A percentile compares a stretch with the other conserved stretches of the same genome.
phyloP scores from a whole-genome alignment of 345 rosid genomes.

The Brassica nigra region DNA sequence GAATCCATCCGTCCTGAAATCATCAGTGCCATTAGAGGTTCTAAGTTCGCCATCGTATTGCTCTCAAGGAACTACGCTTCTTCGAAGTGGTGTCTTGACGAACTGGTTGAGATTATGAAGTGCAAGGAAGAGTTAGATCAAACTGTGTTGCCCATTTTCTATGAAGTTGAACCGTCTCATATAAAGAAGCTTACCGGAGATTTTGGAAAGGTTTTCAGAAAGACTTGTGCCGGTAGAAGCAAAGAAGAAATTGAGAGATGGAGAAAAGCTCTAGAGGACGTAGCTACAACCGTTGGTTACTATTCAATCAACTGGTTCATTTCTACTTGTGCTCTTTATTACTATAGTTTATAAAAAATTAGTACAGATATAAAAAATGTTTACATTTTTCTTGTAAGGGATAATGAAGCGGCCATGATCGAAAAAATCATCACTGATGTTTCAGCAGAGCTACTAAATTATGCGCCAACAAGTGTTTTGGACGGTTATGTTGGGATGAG shows the following conservation, averaged over 20 bases:
- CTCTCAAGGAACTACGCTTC: neutral
- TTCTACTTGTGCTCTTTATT: neutral
- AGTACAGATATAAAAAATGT: neutral
- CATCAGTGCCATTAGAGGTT: neutral
- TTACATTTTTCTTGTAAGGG: neutral
- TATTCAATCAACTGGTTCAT: neutral
- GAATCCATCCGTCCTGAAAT: neutral
- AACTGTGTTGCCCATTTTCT: neutral
- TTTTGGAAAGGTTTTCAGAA: neutral
- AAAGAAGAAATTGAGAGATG: neutral
- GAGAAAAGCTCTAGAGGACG: neutral
- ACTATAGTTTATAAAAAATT: neutral
- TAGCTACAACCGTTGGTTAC: conserved; percentile 5
- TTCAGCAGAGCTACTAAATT: neutral
- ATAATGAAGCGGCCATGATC: conserved; percentile 22
- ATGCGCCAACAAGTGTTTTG: neutral
- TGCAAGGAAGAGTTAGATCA: neutral
- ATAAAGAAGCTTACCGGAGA: neutral
- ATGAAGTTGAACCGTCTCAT: neutral
- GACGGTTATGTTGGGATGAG: conserved; percentile 34
- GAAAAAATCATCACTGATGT: conserved; percentile 22
- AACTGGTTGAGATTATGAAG: conserved; percentile 6
- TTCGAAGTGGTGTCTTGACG: conserved; percentile 1
- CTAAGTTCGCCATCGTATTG: neutral
- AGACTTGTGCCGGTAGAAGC: neutral